phyloP scores from a whole-genome alignment of 768 basidiomycete species.

The Lepiota brunneoincarnata region DNA sequence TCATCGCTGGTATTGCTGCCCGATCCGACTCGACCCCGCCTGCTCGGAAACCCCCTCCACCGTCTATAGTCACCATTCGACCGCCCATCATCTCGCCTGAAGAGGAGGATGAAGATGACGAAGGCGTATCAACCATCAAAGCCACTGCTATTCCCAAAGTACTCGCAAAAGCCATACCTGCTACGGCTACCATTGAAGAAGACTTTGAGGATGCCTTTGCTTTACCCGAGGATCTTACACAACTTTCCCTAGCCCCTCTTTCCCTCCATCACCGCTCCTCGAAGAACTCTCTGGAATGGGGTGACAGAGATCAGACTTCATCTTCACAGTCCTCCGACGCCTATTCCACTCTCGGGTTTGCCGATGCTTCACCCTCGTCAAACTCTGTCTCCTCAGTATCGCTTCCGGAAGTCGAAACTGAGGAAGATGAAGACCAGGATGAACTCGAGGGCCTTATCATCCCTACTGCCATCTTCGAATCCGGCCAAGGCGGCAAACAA shows the following conservation, averaged over 20 bases:
- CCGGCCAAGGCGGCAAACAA: constrained; percentile 54
- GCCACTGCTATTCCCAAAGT: constrained; percentile 38
- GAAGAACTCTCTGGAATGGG: constrained; percentile 83
- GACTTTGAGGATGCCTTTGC: constrained; percentile 85
- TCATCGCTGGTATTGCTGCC: constrained; percentile 35
- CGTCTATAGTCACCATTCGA: constrained; percentile 55
- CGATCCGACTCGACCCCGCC: constrained; percentile 34
- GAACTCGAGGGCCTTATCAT: constrained; percentile 81
- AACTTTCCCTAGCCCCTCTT: constrained; percentile 77
- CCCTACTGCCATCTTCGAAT: constrained; percentile 73
- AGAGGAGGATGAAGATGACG: constrained; percentile 60
- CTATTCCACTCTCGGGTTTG: constrained; percentile 77
- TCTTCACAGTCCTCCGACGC: constrained; percentile 88
- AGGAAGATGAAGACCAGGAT: constrained; percentile 67
- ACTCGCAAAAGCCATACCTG: constrained; percentile 33
- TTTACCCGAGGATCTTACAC: constrained; percentile 76
- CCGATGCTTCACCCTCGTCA: constrained; percentile 68
- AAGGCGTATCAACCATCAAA: constrained; percentile 84
- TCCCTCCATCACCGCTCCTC: constrained; percentile 76
- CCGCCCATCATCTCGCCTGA: constrained; percentile 54
- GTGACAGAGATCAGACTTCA: constrained; percentile 78
- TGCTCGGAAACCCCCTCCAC: constrained; percentile 24
- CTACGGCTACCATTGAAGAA: constrained; percentile 51
- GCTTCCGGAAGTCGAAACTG: constrained; percentile 71
- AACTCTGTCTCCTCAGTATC: constrained; percentile 68